Evolutionary conservation across 2,329 filamentous ascomycete species (phyloP).

Genomic region (Clonostachys rosea): DNA sequence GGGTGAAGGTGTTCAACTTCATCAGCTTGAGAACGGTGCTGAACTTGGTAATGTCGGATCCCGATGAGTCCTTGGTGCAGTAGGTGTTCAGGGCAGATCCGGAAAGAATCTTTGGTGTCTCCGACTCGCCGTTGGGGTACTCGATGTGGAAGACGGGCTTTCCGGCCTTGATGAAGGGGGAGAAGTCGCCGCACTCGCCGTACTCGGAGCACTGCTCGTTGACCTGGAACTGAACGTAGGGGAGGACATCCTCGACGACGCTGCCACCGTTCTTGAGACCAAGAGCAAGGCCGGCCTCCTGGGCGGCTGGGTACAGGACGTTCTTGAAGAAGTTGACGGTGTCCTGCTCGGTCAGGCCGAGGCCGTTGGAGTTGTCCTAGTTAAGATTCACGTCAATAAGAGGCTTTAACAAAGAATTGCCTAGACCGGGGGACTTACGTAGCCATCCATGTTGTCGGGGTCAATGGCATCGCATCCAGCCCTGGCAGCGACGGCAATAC

Average conservation of each 20-base stretch:
- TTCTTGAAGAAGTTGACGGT: constrained; percentile 54
- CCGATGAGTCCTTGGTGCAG: constrained; percentile 23
- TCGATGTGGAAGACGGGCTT: constrained; percentile 74
- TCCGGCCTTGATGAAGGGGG: constrained; percentile 49
- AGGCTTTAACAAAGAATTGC: neutral
- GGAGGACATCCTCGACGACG: constrained; percentile 45
- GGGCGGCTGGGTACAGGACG: constrained; percentile 53
- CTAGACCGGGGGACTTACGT: constrained; percentile 28
- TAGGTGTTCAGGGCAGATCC: constrained; percentile 35
- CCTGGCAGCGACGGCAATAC: constrained; percentile 52
- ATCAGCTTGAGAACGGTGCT: constrained; percentile 64
- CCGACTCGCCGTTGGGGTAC: constrained; percentile 52
- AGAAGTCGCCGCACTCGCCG: constrained; percentile 53
- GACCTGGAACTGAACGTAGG: constrained; percentile 58
- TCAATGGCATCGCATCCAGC: constrained; percentile 68
- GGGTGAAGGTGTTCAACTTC: constrained; percentile 57
- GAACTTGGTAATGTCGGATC: constrained; percentile 42
- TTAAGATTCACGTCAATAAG: neutral
- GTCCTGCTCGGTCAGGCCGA: constrained; percentile 52
- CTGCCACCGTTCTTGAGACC: constrained; percentile 66
- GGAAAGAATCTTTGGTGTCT: constrained; percentile 31
- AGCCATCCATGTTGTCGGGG: constrained; percentile 68
- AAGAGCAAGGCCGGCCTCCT: constrained; percentile 48
- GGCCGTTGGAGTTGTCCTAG: constrained; percentile 55
- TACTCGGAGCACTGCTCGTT: constrained; percentile 66